phyloP scores from a whole-genome alignment of 73 alveolate genomes.

The Tetrahymena elliotti region DNA sequence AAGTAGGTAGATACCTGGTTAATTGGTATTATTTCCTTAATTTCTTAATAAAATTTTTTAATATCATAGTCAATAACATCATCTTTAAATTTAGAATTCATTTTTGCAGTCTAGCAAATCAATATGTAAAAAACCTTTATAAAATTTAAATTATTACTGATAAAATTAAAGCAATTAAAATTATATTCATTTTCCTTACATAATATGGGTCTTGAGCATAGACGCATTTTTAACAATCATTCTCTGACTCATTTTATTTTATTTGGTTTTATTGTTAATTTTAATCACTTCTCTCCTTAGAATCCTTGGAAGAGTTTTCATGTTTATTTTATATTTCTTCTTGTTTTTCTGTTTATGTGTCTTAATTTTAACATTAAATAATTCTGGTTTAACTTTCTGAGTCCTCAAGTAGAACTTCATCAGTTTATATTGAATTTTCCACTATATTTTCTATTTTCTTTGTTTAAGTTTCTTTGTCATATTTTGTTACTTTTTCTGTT shows the following conservation, averaged over 20 bases:
- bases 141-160: not conserved
- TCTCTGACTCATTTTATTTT: not conserved
- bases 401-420: not conserved
- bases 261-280: not conserved
- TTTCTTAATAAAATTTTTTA: not conserved
- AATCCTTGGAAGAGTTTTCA: not conserved
- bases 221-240: not conserved
- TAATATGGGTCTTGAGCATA: not conserved
- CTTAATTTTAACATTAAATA: not conserved
- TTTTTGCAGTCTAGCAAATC: not conserved
- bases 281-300: not conserved
- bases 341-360: not conserved
- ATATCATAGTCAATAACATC: not conserved
- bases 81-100: not conserved
- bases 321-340: not conserved
- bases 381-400: not conserved
- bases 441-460: not conserved
- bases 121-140: not conserved
- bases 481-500: not conserved
- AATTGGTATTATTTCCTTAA: not conserved
- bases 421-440: not conserved
- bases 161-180: not conserved
- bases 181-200: not conserved
- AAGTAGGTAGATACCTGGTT: not conserved
- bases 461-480: not conserved